Evolutionary conservation across 2,329 filamentous ascomycete species (phyloP).

Genomic region (Fusarium nisikadoi): DNA sequence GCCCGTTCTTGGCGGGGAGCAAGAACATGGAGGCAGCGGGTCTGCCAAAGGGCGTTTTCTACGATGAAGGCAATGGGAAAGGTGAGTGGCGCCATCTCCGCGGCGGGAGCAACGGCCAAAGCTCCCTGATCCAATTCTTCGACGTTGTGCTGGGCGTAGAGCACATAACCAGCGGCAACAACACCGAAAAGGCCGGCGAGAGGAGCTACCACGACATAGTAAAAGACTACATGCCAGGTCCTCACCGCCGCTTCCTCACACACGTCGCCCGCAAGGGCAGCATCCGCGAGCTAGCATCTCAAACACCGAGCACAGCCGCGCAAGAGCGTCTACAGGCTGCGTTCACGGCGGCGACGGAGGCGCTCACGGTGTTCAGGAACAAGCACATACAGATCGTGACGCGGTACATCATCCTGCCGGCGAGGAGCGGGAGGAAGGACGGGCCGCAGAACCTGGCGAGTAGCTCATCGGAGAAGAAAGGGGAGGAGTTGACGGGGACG

Average conservation of each 20-base stretch:
- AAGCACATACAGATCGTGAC: conserved; percentile 92
- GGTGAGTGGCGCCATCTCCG: conserved; percentile 79
- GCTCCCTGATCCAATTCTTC: conserved; percentile 91
- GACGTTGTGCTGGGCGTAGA: conserved; percentile 87
- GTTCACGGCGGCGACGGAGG: conserved; percentile 79
- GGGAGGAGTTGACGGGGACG: conserved; percentile 76
- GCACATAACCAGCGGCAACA: conserved; percentile 64
- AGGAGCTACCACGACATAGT: conserved; percentile 71
- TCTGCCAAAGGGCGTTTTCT: conserved; percentile 83
- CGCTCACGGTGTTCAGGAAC: conserved; percentile 80
- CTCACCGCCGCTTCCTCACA: conserved; percentile 81
- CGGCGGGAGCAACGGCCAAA: conserved; percentile 95
- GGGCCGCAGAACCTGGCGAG: conserved; percentile 57
- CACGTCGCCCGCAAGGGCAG: conserved; percentile 77
- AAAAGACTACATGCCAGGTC: conserved; percentile 89
- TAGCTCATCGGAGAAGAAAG: conserved; percentile 52
- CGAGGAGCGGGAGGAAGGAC: conserved; percentile 53
- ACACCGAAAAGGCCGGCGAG: conserved; percentile 34
- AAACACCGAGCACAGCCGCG: conserved; percentile 62
- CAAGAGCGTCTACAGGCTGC: conserved; percentile 55
- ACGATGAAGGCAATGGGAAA: conserved; percentile 76
- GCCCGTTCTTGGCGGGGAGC: conserved; percentile 89
- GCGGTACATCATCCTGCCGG: conserved; percentile 88
- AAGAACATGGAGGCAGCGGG: conserved; percentile 92
- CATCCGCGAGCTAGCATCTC: conserved; percentile 74